A percentile compares a stretch with the other conserved stretches of the same genome.
Conservation (phyloP, 2,329 filamentous ascomycete genomes). For the Beauveria sp. region DNA sequence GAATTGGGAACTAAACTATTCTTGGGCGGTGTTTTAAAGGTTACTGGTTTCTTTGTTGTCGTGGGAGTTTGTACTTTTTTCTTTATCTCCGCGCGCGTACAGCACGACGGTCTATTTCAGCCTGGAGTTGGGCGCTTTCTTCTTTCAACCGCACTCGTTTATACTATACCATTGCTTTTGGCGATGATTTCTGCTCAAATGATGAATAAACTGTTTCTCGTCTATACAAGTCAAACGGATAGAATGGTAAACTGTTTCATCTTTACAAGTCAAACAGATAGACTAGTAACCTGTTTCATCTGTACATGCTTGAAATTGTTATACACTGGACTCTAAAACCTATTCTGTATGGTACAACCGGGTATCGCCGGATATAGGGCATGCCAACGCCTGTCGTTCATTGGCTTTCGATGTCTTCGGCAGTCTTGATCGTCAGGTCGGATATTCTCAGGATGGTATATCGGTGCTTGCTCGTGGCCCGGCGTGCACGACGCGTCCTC, state of each 20-base stretch:
- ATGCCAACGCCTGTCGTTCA: background rate
- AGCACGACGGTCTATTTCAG: slow-evolving; percentile 20
- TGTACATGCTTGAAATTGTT: slow-evolving; percentile 2
- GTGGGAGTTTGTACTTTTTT: slow-evolving; percentile 15
- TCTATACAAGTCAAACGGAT: background rate
- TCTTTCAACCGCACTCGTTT: slow-evolving; percentile 14
- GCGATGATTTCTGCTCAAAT: slow-evolving; percentile 2
- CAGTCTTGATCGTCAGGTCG: slow-evolving; percentile 60
- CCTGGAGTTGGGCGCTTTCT: slow-evolving; percentile 23
- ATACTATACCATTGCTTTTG: slow-evolving; percentile 14
- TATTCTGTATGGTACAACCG: slow-evolving; percentile 7
- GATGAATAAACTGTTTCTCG: background rate
- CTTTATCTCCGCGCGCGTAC: slow-evolving; percentile 14
- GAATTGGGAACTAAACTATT: slow-evolving; percentile 4
- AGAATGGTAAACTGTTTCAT: background rate
- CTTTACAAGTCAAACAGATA: background rate
- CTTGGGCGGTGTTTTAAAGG: slow-evolving; percentile 3
- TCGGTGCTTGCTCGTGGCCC: slow-evolving; percentile 80
- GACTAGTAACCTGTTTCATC: background rate
- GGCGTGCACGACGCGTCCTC: slow-evolving; percentile 65
- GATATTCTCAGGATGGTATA: slow-evolving; percentile 82
- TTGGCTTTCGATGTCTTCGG: slow-evolving; percentile 28
- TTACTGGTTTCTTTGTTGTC: background rate
- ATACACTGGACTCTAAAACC: slow-evolving; percentile 4
- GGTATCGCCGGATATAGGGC: background rate